A percentile compares a stretch with the other conserved stretches of the same genome.
Conservation (phyloP, 129 eudicot genomes). For the Arctium minus region DNA sequence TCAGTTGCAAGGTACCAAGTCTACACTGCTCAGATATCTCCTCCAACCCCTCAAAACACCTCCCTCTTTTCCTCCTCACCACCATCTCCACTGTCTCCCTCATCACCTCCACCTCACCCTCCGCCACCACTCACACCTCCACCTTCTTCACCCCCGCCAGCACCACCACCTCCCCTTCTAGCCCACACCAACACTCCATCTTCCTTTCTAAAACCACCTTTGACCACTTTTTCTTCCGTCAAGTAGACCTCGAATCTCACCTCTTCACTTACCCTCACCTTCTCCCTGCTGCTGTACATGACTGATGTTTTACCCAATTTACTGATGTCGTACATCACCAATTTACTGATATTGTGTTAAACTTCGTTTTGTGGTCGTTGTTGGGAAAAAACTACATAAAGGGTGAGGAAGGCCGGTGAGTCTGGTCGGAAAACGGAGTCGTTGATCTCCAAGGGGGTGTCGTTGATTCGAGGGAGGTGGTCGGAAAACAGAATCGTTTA, state of each 20-base stretch:
- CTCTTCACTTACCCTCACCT: slow-evolving; percentile 57
- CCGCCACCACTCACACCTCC: slow-evolving; percentile 55
- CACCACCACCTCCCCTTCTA: slow-evolving; percentile 22
- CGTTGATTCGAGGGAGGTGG: slow-evolving; percentile 73
- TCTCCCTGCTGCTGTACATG: slow-evolving; percentile 50
- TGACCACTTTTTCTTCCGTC: slow-evolving; percentile 51
- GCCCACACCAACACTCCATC: slow-evolving; percentile 51
- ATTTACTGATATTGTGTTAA: too few species aligned
- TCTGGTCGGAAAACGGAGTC: slow-evolving; percentile 46
- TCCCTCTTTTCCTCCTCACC: slow-evolving; percentile 30
- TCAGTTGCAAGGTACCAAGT: too few species aligned
- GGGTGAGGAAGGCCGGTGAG: slow-evolving; percentile 23
- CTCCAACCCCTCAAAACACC: slow-evolving; percentile 43
- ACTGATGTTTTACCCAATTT: not conserved
- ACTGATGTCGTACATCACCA: not conserved
- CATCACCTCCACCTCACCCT: slow-evolving; percentile 36
- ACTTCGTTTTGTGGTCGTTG: too few species aligned
- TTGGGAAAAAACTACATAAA: slow-evolving; percentile 42
- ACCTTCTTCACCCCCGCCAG: slow-evolving; percentile 30
- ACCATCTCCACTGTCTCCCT: slow-evolving; percentile 40
- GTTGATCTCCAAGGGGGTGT: slow-evolving; percentile 50
- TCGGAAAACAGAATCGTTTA: not conserved
- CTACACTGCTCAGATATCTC: slow-evolving; percentile 65
- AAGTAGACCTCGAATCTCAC: slow-evolving; percentile 60
- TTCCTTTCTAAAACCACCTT: slow-evolving; percentile 64